These are phyloP conservation scores for Inonotus hispidus DNA, from an alignment of 1,284 basidiomycete genomes.

Conservation along the genomic window DNA sequence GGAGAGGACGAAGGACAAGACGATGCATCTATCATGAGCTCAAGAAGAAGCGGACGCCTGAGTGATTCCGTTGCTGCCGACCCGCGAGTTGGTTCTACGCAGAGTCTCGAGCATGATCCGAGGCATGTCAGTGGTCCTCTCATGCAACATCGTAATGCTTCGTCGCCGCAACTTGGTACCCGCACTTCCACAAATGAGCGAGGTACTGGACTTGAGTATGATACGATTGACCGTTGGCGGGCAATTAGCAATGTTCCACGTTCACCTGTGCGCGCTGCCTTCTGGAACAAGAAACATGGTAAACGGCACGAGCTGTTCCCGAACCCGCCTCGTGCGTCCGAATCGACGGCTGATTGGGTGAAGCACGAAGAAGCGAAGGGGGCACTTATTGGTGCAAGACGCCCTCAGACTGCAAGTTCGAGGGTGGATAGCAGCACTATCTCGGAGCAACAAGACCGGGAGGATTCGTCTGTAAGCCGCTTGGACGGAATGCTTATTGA, in stretches of 20 bases:
- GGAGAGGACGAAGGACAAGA: constrained; percentile 22
- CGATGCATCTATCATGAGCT: constrained; percentile 16
- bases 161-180: constrained; percentile 10
- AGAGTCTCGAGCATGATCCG: background rate
- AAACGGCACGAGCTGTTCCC: constrained; percentile 2
- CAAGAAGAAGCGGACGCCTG: constrained; percentile 4
- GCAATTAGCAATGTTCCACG: background rate
- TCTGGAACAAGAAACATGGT: constrained; percentile 9
- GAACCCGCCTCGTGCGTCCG: constrained; percentile 9
- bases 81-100: constrained; percentile 1
- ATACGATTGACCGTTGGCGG: background rate
- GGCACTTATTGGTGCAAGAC: background rate
- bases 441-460: constrained; percentile 29
- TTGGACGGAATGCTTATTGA: constrained; percentile 70
- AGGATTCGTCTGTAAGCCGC: constrained; percentile 51
- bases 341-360: constrained; percentile 13
- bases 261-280: background rate
- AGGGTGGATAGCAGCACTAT: background rate
- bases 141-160: constrained; percentile 9
- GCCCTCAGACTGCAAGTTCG: constrained; percentile 10
- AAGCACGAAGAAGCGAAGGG: constrained; percentile 4
- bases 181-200: background rate
- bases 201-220: background rate
- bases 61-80: constrained; percentile 6
- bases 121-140: background rate